phyloP scores from a whole-genome alignment of 495 filamentous ascomycete genomes.

The Hypomontagnella monticulosa region DNA sequence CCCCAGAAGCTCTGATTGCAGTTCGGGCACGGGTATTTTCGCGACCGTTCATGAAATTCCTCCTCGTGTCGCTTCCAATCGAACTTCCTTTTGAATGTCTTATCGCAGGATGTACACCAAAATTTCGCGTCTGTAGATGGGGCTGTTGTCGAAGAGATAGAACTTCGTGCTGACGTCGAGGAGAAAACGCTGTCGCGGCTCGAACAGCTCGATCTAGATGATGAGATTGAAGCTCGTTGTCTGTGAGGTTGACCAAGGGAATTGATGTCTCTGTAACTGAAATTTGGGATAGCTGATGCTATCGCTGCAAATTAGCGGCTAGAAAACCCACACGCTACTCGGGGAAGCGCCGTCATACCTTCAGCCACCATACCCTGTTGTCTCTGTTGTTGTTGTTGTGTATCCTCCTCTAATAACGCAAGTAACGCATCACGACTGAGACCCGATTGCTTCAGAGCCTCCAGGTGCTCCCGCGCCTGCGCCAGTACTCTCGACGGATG shows the following conservation, averaged over 20 bases:
- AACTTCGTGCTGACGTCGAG: slow-evolving; percentile 48
- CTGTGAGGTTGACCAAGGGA: slow-evolving; percentile 30
- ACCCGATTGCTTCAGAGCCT: slow-evolving; percentile 46
- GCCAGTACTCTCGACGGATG: slow-evolving; percentile 46
- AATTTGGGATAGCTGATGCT: slow-evolving; percentile 39
- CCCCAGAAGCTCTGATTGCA: slow-evolving; percentile 63
- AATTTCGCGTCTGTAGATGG: slow-evolving; percentile 48
- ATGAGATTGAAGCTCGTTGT: slow-evolving; percentile 54
- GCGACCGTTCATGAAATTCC: slow-evolving; percentile 62
- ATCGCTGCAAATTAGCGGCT: slow-evolving; percentile 8
- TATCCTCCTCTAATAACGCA: slow-evolving; percentile 41
- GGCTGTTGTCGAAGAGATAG: slow-evolving; percentile 49
- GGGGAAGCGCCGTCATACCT: slow-evolving; percentile 29
- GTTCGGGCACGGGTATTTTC: slow-evolving; percentile 59
- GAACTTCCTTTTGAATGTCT: slow-evolving; percentile 61
- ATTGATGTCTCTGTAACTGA: slow-evolving; percentile 44
- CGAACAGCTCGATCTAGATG: slow-evolving; percentile 56
- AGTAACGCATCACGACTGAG: slow-evolving; percentile 43
- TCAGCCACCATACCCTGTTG: slow-evolving; percentile 32
- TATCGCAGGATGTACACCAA: slow-evolving; percentile 63
- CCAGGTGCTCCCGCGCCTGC: slow-evolving; percentile 45
- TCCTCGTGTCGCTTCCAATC: slow-evolving; percentile 65
- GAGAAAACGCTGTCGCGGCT: slow-evolving; percentile 48
- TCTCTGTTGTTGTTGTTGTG: slow-evolving; percentile 30
- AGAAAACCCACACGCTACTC: not conserved